Evolutionary conservation across 108 stramenopile genomes (phyloP), one percentile per base, ranked within the genome.

Genomic region (Aurantiochytrium sp.): DNA sequence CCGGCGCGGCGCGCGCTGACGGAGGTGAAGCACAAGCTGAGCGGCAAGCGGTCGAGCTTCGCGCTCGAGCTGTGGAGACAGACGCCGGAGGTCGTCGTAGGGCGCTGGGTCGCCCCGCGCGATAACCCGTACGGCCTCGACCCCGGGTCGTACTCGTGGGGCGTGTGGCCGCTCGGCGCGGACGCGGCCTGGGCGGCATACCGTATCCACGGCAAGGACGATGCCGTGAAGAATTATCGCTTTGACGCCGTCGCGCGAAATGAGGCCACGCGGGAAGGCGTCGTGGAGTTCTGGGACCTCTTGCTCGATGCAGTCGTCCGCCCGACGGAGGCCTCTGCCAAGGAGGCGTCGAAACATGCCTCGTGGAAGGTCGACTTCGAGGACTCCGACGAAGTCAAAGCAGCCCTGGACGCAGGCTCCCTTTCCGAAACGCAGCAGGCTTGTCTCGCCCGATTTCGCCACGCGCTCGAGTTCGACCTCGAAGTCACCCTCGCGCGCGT

Each of bases 141-240:
- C n/a, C 15, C 39, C 6, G 73, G 73, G 6, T 81, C 42, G 21
- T 81, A 39, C 73, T 48, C 42, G 42, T 81, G 73, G 73, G 73
- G 73, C n/a, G 73, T 81, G 73, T 81, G 73, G 73, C 73, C 73
- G 39, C 45, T 81, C 24, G 73, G 45, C 39, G 45, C n/a, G 39
- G 24, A 30, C 45, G 32, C 27, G 8, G 39, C 45, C 21, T 81
- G 73, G 73, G 73, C 42, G 6, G 73, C 73, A 24, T 81, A 81
- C 73, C 21, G 73, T 27, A 81, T 81, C 45, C 73, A 81, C 45
- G 73, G 32, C 19, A 12, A 12, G 45, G 45, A 41, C 24, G 73
- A 24, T 6, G 8, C 6, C 27, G 19, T 81, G 21, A 48, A 48
- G 45, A 48, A 17, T 42, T 81, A 81, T 24, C 21, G 73, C n/a